A percentile compares a stretch with the other conserved stretches of the same genome.
These are phyloP conservation scores for Typha latifolia DNA, from an alignment of 176 grass and related monocot species.

Conservation along the genomic window DNA sequence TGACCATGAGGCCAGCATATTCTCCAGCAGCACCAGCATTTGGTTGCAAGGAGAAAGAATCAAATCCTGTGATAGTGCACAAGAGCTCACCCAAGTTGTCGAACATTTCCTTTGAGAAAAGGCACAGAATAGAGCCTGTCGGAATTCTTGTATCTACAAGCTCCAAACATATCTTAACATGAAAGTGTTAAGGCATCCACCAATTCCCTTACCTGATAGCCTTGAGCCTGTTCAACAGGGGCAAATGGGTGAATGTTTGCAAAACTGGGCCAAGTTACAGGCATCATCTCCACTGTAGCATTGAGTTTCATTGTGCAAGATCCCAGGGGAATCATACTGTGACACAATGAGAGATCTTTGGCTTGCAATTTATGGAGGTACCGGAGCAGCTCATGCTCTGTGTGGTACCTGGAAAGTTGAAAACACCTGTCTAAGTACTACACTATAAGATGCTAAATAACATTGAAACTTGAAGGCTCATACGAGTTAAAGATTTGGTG, in stretches of 20 bases:
- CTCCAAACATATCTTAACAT: neutral
- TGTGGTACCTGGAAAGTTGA: slow-evolving; percentile 71
- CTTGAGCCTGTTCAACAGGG: slow-evolving; percentile 66
- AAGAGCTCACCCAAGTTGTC: slow-evolving; percentile 81
- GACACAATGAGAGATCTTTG: slow-evolving; percentile 90
- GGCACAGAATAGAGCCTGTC: neutral
- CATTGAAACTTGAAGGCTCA: slow-evolving; percentile 6
- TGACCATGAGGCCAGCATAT: slow-evolving; percentile 99
- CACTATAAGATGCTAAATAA: slow-evolving; percentile 1
- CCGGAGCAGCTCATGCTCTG: slow-evolving; percentile 92
- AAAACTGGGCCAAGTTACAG: slow-evolving; percentile 90
- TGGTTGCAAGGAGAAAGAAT: slow-evolving; percentile 99
- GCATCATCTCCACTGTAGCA: slow-evolving; percentile 97
- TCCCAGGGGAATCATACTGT: slow-evolving; percentile 99
- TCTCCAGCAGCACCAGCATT: slow-evolving; percentile 98
- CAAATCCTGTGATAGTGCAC: slow-evolving; percentile 82
- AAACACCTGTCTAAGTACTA: slow-evolving; percentile 7
- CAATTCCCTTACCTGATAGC: slow-evolving; percentile 60
- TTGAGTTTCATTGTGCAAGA: slow-evolving; percentile 99
- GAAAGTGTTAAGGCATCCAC: neutral
- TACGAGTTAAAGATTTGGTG: slow-evolving; percentile 93
- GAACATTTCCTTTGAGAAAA: slow-evolving; percentile 83
- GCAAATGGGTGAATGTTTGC: slow-evolving; percentile 86
- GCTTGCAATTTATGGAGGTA: slow-evolving; percentile 89
- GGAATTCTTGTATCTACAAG: neutral